Percentiles rank a stretch among this genome's conserved stretches.
These are phyloP conservation scores for Aphanomyces invadans DNA, from an alignment of 352 stramenopile genomes.

Conservation along the genomic window DNA sequence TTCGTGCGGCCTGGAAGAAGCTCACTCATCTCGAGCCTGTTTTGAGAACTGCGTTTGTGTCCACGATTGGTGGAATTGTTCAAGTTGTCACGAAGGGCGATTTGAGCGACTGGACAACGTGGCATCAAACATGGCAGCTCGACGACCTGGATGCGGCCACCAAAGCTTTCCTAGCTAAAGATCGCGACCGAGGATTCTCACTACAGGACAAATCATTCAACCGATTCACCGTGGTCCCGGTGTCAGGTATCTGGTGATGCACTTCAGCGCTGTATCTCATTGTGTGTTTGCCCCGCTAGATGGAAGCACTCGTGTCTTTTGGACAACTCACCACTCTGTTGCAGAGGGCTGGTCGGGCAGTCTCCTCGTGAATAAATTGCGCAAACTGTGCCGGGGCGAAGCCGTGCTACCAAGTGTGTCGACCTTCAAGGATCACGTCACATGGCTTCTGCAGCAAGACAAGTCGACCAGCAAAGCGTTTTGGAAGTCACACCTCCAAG, in stretches of 20 bases:
- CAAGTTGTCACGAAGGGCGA: neutral
- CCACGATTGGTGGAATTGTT: neutral
- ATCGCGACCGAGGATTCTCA: neutral
- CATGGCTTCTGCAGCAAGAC: neutral
- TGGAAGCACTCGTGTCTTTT: neutral
- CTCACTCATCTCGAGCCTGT: neutral
- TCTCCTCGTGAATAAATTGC: neutral
- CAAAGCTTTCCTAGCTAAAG: neutral
- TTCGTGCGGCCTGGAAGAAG: neutral
- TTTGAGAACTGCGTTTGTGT: neutral
- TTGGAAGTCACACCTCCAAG: neutral
- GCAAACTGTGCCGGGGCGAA: neutral
- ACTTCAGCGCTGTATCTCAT: too few species aligned
- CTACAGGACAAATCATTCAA: neutral
- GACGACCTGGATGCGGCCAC: neutral
- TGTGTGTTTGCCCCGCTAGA: too few species aligned
- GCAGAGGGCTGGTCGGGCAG: neutral
- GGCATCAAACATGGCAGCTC: neutral
- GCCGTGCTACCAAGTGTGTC: neutral
- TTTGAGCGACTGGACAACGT: slow-evolving; percentile 1
- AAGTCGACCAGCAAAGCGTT: neutral
- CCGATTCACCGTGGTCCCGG: neutral
- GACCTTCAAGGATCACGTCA: neutral
- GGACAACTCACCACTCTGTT: neutral
- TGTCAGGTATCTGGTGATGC: neutral